Percentiles rank a stretch among this genome's conserved stretches.
phyloP scores from a whole-genome alignment of 768 basidiomycete genomes.

The Panellus pusillus region DNA sequence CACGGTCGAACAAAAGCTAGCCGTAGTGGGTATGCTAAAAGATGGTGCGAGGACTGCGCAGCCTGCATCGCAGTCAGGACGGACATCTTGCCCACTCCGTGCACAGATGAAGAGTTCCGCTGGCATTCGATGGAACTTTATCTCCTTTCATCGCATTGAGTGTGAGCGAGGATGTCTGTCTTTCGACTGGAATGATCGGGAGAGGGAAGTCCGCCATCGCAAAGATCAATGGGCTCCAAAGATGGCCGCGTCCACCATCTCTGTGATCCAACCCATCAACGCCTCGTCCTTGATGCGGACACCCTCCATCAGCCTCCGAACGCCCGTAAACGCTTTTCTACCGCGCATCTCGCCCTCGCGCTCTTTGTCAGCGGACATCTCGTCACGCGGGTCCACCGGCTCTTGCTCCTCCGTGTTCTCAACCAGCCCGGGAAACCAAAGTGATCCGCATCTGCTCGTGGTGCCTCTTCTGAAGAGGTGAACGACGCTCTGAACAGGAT shows the following conservation, averaged over 20 bases:
- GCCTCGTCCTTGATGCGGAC: conserved; percentile 67
- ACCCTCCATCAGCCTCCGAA: conserved; percentile 58
- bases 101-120: too few relatives aligned
- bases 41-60: too few relatives aligned
- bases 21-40: too few relatives aligned
- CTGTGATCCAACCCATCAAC: conserved; percentile 57
- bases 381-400: conserved; percentile 40
- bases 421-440: conserved; percentile 84
- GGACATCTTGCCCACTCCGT: too few relatives aligned
- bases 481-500: conserved; percentile 82
- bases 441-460: conserved; percentile 77
- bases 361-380: conserved; percentile 51
- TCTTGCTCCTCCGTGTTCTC: conserved; percentile 77
- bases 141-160: too few relatives aligned
- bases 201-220: too few relatives aligned
- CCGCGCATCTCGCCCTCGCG: conserved; percentile 72
- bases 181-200: too few relatives aligned
- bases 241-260: conserved; percentile 42
- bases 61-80: too few relatives aligned
- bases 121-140: too few relatives aligned
- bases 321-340: conserved; percentile 65
- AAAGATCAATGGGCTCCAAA: too few relatives aligned
- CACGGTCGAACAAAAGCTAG: too few relatives aligned
- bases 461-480: conserved; percentile 63
- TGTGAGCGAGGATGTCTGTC: too few relatives aligned